Evolutionary conservation across 768 basidiomycete genomes (phyloP), one percentile per base, ranked within the genome.

Genomic region (Harrya chromipes): DNA sequence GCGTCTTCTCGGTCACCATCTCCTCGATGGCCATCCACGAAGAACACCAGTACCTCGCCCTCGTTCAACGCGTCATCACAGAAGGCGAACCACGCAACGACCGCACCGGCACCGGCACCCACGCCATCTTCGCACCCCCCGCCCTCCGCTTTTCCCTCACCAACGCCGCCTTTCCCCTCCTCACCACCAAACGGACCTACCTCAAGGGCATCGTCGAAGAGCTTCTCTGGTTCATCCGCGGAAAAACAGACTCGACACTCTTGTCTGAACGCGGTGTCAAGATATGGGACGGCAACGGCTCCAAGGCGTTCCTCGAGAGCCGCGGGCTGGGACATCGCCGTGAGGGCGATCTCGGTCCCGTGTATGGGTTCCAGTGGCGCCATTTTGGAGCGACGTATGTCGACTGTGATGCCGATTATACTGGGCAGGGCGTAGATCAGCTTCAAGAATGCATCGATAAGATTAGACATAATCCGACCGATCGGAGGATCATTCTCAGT

Each of bases 221-320:
- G 58, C 82, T 99, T 1, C 75, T 98, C 7, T 99, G 95, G 95
- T 99, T 99, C 62, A 71, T 97, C 14, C 73, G 75, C 33, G 94
- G 95, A 1, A 78, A 75, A 8, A 97, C 94, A 0, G 92, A 97
- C 70, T 82, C 89, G 0, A 83, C 73, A 6, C 57, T 84, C 0
- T 78, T 99, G 35, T 81, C 84, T 1, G 75, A 78, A 26, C 90
- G 90, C 64, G 93, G 91, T 44, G 80, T 98, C 53, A 89, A 90
- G 67, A 98, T 99, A 59, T 99, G 97, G 97, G 94, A 97, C 64
- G 94, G 94, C 0, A 98, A 99, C 56, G 94, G 92, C 8, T 87
- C 87, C 3, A 81, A 85, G 53, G 87, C 82, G 57, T 98, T 95
- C 61, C 71, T 98, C 24, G 90, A 93, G 62, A 78, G 79, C 49